Conservation (phyloP, 2,329 filamentous ascomycete species). For the Grosmannia huntii region DNA sequence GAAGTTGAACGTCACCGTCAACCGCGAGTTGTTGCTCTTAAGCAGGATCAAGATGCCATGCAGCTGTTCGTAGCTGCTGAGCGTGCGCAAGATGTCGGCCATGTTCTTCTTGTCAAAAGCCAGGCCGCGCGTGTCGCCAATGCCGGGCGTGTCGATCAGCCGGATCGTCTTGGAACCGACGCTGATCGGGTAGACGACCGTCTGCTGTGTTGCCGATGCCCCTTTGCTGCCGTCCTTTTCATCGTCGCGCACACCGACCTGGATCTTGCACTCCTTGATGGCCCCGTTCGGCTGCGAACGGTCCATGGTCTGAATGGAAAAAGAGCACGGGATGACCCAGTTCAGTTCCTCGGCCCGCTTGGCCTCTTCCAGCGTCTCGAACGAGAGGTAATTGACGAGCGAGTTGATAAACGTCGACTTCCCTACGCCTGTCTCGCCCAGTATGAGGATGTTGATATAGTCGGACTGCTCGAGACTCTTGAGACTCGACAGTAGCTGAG, state of each 20-base stretch:
- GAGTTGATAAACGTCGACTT: conserved; percentile 37
- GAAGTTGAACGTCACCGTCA: conserved; percentile 25
- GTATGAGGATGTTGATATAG: conserved; percentile 29
- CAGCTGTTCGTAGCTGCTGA: conserved; percentile 22
- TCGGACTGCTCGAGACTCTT: conserved; percentile 15
- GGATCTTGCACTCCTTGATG: conserved; percentile 18
- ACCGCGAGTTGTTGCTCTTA: conserved; percentile 24
- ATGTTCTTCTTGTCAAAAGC: conserved; percentile 25
- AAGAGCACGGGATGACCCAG: conserved; percentile 27
- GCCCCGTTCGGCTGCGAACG: conserved; percentile 9
- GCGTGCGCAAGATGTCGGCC: conserved; percentile 22
- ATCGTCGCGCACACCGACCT: conserved; percentile 18
- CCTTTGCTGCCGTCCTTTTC: conserved; percentile 21
- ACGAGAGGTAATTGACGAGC: conserved; percentile 31
- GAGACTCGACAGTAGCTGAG: not conserved
- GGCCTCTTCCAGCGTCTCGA: conserved; percentile 25
- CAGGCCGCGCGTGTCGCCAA: conserved; percentile 26
- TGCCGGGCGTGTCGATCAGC: conserved; percentile 29
- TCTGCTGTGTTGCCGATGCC: conserved; percentile 24
- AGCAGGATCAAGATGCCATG: conserved; percentile 29
- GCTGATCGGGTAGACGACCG: conserved; percentile 20
- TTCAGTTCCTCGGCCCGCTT: conserved; percentile 17
- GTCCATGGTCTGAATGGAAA: conserved; percentile 22
- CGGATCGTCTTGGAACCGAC: conserved; percentile 18
- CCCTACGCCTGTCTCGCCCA: conserved; percentile 34